Base-by-base conservation (phyloP, 371 early-diverging fungal genomes). In the Dinochytrium kinnereticum region DNA sequence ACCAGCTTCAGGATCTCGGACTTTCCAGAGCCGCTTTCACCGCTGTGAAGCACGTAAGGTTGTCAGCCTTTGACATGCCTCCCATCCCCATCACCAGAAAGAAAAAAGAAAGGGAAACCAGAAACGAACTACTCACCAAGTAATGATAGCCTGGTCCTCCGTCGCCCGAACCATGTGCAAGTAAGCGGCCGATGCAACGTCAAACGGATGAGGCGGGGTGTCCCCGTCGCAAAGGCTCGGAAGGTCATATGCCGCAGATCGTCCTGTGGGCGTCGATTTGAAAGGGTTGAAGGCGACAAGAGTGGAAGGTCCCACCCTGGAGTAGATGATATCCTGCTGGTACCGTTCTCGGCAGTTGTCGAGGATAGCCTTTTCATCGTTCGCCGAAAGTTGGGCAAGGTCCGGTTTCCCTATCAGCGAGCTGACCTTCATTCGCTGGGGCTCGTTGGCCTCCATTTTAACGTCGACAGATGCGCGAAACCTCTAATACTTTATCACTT, bases 161-260 rank as follows among this genome's bases (percentile, higher is more conserved):
- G 73, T 70, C 21, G 78, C 82, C 21, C 85, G 69, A 33, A 82
- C 76, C 90, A 94, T 91, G 86, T 93, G 80, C 87, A 84, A 33
- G 91, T 89, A 81, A 87, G 93, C 84, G 83, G 91, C 78, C 87
- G 94, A 86, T 87, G 96, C 92, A 59, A 94, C 80, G 73, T 93
- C 91, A 81, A 90, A 97, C 13, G 95, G 90, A 83, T 99, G 99
- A 1, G 98, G 94, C 2, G 89, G 36, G 1, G 67, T 44, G 1
- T 55, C 68, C 2, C 64, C 68, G 26, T 55, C 57, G 50, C 73
- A 76, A 2, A 76, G 44, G 37, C 28, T 40, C 40, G 72, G 65
- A 26, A 76, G 66, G 31, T 69, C 77, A 31, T 69, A 76, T 1
- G 61, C 49, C 10, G 28, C 7, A 7, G 33, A 2, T 36, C 68